These are phyloP conservation scores for Tillandsia fasciculata DNA, from an alignment of 176 grass and related monocot species.

Conservation along the genomic window DNA sequence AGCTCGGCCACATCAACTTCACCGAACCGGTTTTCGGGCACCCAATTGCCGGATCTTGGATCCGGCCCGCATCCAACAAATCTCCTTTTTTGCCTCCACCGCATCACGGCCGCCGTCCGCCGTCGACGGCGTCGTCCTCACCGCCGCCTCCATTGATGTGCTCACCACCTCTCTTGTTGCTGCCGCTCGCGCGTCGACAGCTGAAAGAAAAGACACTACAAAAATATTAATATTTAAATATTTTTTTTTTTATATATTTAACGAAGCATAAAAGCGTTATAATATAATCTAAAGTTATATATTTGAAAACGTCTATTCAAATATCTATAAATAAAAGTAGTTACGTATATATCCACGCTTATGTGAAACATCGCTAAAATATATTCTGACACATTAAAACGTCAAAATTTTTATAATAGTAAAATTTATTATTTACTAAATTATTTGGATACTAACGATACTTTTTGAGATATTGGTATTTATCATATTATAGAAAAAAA, in stretches of 20 bases:
- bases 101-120: not conserved
- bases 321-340: too few relatives aligned
- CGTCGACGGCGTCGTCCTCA: not conserved
- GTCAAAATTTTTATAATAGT: too few relatives aligned
- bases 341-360: too few relatives aligned
- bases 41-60: constrained; percentile 54
- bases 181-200: constrained; percentile 21
- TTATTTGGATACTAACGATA: too few relatives aligned
- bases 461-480: too few relatives aligned
- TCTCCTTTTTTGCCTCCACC: constrained; percentile 6
- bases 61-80: constrained; percentile 72
- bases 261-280: not conserved
- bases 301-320: too few relatives aligned
- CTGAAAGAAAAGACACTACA: not conserved
- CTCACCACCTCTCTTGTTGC: not conserved
- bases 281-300: too few relatives aligned
- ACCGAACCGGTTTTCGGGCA: constrained; percentile 44
- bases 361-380: too few relatives aligned
- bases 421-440: too few relatives aligned
- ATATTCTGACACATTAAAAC: too few relatives aligned
- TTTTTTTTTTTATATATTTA: not conserved
- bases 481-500: too few relatives aligned
- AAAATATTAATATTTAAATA: not conserved
- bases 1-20: constrained; percentile 35
- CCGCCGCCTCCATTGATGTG: not conserved